These are phyloP conservation scores for Dissophora globulifera DNA, from an alignment of 192 early-diverging fungal species.

Conservation along the genomic window DNA sequence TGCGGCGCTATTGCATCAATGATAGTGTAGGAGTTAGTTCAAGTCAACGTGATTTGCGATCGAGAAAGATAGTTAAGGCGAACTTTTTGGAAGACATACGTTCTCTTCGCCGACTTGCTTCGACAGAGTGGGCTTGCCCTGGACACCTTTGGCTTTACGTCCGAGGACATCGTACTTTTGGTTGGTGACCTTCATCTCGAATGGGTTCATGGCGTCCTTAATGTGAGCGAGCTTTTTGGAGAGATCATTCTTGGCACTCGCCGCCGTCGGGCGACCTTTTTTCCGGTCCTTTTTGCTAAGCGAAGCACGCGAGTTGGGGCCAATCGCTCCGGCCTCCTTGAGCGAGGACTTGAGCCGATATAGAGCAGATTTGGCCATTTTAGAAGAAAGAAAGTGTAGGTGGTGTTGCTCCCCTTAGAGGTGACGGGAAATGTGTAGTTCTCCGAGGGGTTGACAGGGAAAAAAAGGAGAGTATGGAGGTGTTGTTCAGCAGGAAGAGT, in stretches of 20 bases:
- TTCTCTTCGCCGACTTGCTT: slow-evolving; percentile 88
- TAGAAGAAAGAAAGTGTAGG: too few relatives aligned
- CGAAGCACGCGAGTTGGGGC: slow-evolving; percentile 68
- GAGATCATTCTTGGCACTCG: slow-evolving; percentile 63
- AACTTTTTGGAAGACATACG: slow-evolving; percentile 34
- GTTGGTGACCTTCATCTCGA: slow-evolving; percentile 85
- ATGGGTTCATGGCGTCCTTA: slow-evolving; percentile 80
- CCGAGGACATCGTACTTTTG: slow-evolving; percentile 88
- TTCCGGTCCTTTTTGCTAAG: slow-evolving; percentile 72
- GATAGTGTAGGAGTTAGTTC: background rate
- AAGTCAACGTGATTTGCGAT: too few relatives aligned
- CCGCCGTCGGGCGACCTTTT: slow-evolving; percentile 61
- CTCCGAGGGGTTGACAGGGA: background rate
- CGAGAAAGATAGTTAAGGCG: slow-evolving; percentile 1
- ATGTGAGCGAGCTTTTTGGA: slow-evolving; percentile 56
- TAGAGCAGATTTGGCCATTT: slow-evolving; percentile 76
- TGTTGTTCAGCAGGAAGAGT: too few relatives aligned
- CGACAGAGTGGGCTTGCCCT: slow-evolving; percentile 81
- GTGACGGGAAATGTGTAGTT: too few relatives aligned
- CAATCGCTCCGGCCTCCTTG: slow-evolving; percentile 82
- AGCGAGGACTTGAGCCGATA: slow-evolving; percentile 84
- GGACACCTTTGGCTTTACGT: slow-evolving; percentile 82
- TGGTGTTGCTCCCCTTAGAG: too few relatives aligned
- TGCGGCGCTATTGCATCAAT: slow-evolving; percentile 68
- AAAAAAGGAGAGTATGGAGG: too few relatives aligned